Evolutionary conservation across 495 filamentous ascomycete genomes (phyloP).

Genomic region (Xylaria bambusicola): DNA sequence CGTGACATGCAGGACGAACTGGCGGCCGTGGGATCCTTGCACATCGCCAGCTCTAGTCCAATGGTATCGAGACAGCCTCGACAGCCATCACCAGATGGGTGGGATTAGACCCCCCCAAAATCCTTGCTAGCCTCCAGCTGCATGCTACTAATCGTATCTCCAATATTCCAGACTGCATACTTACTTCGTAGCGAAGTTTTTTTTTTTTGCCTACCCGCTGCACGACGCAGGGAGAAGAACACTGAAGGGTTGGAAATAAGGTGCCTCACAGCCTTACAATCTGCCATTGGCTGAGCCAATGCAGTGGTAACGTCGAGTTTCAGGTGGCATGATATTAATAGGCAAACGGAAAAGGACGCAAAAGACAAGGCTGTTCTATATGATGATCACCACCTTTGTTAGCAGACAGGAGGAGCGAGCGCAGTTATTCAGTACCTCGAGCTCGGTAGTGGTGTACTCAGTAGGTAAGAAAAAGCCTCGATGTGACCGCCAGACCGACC

Average conservation of each 20-base stretch:
- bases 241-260: no score
- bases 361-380: no score
- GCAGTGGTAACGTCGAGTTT: not conserved
- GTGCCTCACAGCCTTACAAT: no score
- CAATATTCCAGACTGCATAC: no score
- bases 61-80: not conserved
- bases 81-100: not conserved
- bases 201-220: not conserved
- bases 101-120: conserved; percentile 2
- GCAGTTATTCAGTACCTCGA: no score
- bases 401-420: no score
- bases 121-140: not conserved
- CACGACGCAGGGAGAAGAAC: not conserved
- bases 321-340: not conserved
- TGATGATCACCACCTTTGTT: no score
- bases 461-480: no score
- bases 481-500: no score
- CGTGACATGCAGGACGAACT: conserved; percentile 10
- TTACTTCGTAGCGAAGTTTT: not conserved
- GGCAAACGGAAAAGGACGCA: not conserved
- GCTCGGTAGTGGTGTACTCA: no score
- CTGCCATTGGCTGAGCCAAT: not conserved
- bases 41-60: not conserved
- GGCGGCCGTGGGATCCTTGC: conserved; percentile 13
- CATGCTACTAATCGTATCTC: not conserved